Percentiles rank a stretch among this genome's conserved stretches.
These are phyloP conservation scores for Psilocybe subaeruginosa DNA, from an alignment of 768 basidiomycete species.

Conservation along the genomic window DNA sequence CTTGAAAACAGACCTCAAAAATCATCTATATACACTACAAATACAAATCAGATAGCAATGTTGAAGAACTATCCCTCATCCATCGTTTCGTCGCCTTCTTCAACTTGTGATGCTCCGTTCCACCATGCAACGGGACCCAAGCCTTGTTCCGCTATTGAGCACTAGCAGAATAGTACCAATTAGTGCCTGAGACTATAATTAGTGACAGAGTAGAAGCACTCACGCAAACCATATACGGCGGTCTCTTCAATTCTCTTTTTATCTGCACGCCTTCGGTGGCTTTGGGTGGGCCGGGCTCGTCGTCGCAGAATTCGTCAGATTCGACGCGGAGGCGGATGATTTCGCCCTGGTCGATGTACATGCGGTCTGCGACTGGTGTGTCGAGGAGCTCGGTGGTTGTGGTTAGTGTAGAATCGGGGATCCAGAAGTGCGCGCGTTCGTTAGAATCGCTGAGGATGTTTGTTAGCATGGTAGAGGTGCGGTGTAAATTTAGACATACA, in stretches of 20 bases:
- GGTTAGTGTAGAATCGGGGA: constrained; percentile 60
- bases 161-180: constrained; percentile 40
- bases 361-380: constrained; percentile 62
- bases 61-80: constrained; percentile 36
- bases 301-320: constrained; percentile 82
- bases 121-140: constrained; percentile 80
- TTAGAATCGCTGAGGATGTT: constrained; percentile 64
- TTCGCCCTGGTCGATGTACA: constrained; percentile 83
- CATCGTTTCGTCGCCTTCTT: constrained; percentile 37
- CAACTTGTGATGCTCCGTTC: constrained; percentile 53
- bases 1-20: background rate
- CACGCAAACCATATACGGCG: constrained; percentile 76
- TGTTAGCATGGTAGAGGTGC: background rate
- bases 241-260: constrained; percentile 45
- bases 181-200: too few species aligned
- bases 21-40: background rate
- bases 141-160: constrained; percentile 83
- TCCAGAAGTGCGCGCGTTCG: constrained; percentile 84
- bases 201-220: constrained; percentile 23
- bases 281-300: constrained; percentile 84
- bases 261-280: constrained; percentile 69
- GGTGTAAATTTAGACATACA: constrained; percentile 49
- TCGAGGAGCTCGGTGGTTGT: constrained; percentile 69
- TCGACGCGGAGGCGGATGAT: constrained; percentile 80
- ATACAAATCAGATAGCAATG: background rate